Percentiles rank a stretch among this genome's conserved stretches.
phyloP scores from a whole-genome alignment of 202 grass and related monocot genomes.

The Zoysia matrella region DNA sequence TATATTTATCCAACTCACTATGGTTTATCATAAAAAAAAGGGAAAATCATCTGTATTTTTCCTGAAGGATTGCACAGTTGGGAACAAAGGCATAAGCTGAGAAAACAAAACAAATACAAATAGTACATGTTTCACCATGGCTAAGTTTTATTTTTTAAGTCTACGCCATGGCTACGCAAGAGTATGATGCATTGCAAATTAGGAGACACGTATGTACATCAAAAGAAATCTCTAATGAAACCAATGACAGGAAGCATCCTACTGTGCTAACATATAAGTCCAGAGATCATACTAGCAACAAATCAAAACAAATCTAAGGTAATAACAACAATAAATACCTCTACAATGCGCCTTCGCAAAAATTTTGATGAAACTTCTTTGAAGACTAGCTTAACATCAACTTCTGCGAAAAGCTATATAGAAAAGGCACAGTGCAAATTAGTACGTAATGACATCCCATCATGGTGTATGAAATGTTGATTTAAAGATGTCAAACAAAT shows the following conservation, averaged over 20 bases:
- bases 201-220: conserved; percentile 7
- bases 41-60: no score
- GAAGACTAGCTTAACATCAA: conserved; percentile 98
- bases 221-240: conserved; percentile 25
- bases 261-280: conserved; percentile 25
- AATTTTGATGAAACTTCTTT: conserved; percentile 96
- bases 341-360: conserved; percentile 83
- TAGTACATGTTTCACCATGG: conserved; percentile 22
- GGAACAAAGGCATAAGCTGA: neutral
- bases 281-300: neutral
- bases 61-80: neutral
- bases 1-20: neutral
- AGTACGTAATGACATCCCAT: conserved; percentile 10
- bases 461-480: conserved; percentile 23
- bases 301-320: neutral
- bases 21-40: neutral
- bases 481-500: conserved; percentile 17
- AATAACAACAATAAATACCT: conserved; percentile 58
- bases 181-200: conserved; percentile 8
- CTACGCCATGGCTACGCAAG: neutral
- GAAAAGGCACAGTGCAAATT: conserved; percentile 34
- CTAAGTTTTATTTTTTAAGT: neutral
- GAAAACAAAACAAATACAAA: neutral
- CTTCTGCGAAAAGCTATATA: conserved; percentile 91
- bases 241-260: conserved; percentile 34